Base-by-base conservation (phyloP, 202 grass and related monocot genomes). In the Hordeum pubiflorum region DNA sequence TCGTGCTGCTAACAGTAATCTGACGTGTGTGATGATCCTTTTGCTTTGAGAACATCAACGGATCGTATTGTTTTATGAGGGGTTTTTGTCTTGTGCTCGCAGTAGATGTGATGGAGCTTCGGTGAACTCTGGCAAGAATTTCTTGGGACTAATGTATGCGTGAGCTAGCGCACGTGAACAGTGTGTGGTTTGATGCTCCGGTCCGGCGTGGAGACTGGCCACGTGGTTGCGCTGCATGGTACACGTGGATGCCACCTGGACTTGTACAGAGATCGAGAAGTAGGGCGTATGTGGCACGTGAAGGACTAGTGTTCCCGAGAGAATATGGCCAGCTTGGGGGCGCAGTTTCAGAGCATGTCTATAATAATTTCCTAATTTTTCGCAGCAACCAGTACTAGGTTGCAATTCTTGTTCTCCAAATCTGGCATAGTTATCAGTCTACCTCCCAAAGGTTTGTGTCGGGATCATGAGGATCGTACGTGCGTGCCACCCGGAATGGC, bases 151-250 rank as follows among this genome's bases (percentile, higher is more conserved):
- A 77, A 72, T 73, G 78, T 39, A 14, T 3, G 44, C 0, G 17
- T 54, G 48, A 54, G 48, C 6, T 54, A 72, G 57, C 82, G 76
- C 82, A 67, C 82, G 71, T 27, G 78, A 82, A 60, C 83, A 79
- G 72, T 72, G 65, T 72, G 57, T 13, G 65, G 37, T 6, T 21
- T 22, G 44, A 44, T 83, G 63, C 67, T 34, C 24, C 24, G 24
- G 24, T 34, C 43, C 39, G 86, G 81, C 48, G 81, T 59, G 14
- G 85, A 77, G 77, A 77, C 63, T 37, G 33, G 43, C 20, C 87
- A 86, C 56, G 87, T 86, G 78, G 15, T 78, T 10, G 26, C 27
- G 61, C 21, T 26, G 75, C 7, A 68, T 29, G 15, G 48, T 78
- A 44, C 26, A 69, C 12, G 39, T 23, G 5, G 4, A 32, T 13